phyloP scores from a whole-genome alignment of 2,329 filamentous ascomycete species.

The Drechslera avenae region DNA sequence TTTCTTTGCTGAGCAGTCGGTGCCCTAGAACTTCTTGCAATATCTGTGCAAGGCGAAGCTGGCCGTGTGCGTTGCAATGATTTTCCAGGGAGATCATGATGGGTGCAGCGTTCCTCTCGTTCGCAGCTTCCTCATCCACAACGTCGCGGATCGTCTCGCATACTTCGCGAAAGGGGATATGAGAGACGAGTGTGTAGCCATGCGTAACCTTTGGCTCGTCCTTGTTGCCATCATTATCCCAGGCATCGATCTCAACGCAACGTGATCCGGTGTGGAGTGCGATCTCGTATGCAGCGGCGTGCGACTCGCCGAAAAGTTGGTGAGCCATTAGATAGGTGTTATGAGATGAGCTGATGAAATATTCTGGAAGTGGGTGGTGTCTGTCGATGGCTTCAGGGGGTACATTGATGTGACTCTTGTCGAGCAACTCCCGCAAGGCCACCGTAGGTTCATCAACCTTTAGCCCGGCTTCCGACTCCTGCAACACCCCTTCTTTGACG shows the following conservation, averaged over 20 bases:
- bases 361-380: slow-evolving; percentile 67
- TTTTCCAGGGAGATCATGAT: slow-evolving; percentile 71
- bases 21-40: slow-evolving; percentile 68
- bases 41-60: slow-evolving; percentile 66
- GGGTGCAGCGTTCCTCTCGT: slow-evolving; percentile 58
- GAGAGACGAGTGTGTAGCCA: slow-evolving; percentile 69
- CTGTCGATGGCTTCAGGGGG: slow-evolving; percentile 62
- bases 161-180: slow-evolving; percentile 67
- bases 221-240: slow-evolving; percentile 66
- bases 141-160: slow-evolving; percentile 69
- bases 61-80: slow-evolving; percentile 65
- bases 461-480: slow-evolving; percentile 54
- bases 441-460: slow-evolving; percentile 53
- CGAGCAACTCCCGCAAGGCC: slow-evolving; percentile 59
- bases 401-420: slow-evolving; percentile 63
- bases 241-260: slow-evolving; percentile 76
- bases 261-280: slow-evolving; percentile 67
- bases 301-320: slow-evolving; percentile 69
- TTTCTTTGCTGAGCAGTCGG: slow-evolving; percentile 62
- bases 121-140: slow-evolving; percentile 61
- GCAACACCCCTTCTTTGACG: slow-evolving; percentile 58
- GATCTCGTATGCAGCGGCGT: slow-evolving; percentile 66
- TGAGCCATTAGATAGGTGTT: slow-evolving; percentile 75
- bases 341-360: slow-evolving; percentile 74
- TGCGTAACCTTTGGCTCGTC: slow-evolving; percentile 73